Base-by-base conservation (phyloP, 169 alveolate genomes). In the Plasmodium ovale region DNA sequence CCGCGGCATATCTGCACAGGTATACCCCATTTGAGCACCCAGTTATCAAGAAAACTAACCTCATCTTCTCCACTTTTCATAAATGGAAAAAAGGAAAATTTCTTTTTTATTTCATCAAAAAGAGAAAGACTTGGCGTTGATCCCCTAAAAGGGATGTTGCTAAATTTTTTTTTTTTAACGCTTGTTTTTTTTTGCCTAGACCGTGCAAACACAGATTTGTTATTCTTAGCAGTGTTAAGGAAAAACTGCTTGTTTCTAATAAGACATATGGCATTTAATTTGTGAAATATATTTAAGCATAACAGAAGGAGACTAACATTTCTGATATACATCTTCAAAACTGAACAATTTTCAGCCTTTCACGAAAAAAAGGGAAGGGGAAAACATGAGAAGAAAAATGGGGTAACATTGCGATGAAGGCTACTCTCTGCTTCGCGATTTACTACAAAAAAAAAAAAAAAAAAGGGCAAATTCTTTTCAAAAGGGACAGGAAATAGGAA, bases 291-390 rank as follows among this genome's bases (percentile, higher is more conserved):
- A 51, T 49, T 70, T 31, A 70, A 25, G 29, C 44, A 70, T 51
- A 53, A 70, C 1, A 53, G 51, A 33, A 70, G 9, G n/a, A 47
- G 12, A 70, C 37, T 25, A 14, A 49, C 25, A 70, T 33, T 25
- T 49, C 29, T 70, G 7, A 70, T 25, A 70, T 27, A 33, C 84
- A 70, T 70, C 67, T 70, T 70, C 27, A 51, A 51, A 59, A 23
- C 10, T 19, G 29, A 3, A 23, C 9, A 59, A 59, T n/a, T 54
- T 54, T 21, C 31, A 54, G 21, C 14, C 9, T 47, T 47, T 47
- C 12, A n/a, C 12, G 12, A 47, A 47, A 47, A 47, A 47, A 47
- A 14, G 16, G 16, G 12, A 47, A 14, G 16, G 16, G 12, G 16
- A 14, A 5, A 2, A 47, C 56, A 47, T 47, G 16, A 47, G 16